Conservation (phyloP, 495 filamentous ascomycete genomes). For the Glonium stellatum region DNA sequence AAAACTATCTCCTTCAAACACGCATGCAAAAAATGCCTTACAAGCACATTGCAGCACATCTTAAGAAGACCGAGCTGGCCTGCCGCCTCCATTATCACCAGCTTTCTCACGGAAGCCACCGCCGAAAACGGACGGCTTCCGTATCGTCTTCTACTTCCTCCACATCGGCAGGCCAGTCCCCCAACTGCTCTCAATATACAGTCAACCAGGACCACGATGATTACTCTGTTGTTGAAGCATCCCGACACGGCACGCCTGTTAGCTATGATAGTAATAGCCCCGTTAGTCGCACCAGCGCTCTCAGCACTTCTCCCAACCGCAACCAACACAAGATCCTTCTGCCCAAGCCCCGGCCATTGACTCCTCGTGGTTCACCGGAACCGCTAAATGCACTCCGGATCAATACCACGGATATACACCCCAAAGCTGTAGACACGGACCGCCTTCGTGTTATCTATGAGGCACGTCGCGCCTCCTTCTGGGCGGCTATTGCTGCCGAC, state of each 20-base stretch:
- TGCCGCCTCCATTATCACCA: slow-evolving; percentile 82
- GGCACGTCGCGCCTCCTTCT: slow-evolving; percentile 62
- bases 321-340: slow-evolving; percentile 32
- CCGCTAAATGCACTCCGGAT: slow-evolving; percentile 29
- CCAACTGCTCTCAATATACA: slow-evolving; percentile 30
- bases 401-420: slow-evolving; percentile 26
- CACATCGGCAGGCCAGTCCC: slow-evolving; percentile 26
- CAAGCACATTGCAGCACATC: slow-evolving; percentile 75
- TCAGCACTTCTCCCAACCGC: slow-evolving; percentile 24
- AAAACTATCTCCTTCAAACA: slow-evolving; percentile 77
- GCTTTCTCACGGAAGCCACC: slow-evolving; percentile 71
- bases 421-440: slow-evolving; percentile 52
- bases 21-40: slow-evolving; percentile 81
- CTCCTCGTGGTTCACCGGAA: slow-evolving; percentile 26
- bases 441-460: slow-evolving; percentile 64
- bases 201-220: slow-evolving; percentile 25
- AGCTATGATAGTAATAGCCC: slow-evolving; percentile 16
- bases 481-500: slow-evolving; percentile 60
- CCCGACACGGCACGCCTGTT: slow-evolving; percentile 29
- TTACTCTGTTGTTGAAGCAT: slow-evolving; percentile 19
- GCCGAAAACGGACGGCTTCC: slow-evolving; percentile 59
- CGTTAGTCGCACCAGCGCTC: slow-evolving; percentile 1
- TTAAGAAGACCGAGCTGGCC: slow-evolving; percentile 80
- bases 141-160: slow-evolving; percentile 45
- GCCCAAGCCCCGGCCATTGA: slow-evolving; percentile 27